Conservation (phyloP, 2,329 filamentous ascomycete species). For the Paramyrothecium roridum region DNA sequence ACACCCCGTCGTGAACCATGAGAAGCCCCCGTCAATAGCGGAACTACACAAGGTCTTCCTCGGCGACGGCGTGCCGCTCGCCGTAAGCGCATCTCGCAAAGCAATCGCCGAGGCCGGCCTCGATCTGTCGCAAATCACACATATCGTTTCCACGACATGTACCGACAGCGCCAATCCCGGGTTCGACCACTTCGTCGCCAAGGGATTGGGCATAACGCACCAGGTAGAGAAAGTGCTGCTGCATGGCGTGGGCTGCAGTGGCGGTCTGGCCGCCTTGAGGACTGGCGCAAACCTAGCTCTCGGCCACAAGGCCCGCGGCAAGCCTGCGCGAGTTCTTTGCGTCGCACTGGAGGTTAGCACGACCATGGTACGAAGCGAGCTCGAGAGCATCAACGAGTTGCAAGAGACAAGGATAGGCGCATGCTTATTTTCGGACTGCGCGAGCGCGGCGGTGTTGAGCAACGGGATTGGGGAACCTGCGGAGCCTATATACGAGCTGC, state of each 20-base stretch:
- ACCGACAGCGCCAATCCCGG: constrained; percentile 69
- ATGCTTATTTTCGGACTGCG: constrained; percentile 68
- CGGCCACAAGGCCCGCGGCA: constrained; percentile 55
- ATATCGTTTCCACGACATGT: constrained; percentile 66
- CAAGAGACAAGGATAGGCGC: constrained; percentile 64
- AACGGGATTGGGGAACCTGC: constrained; percentile 53
- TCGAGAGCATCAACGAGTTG: constrained; percentile 57
- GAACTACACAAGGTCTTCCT: constrained; percentile 55
- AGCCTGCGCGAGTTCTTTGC: constrained; percentile 61
- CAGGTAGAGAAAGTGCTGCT: constrained; percentile 63
- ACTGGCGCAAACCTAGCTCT: constrained; percentile 66
- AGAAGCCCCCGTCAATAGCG: constrained; percentile 46
- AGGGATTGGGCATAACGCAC: constrained; percentile 52
- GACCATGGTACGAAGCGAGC: constrained; percentile 59
- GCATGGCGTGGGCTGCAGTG: constrained; percentile 64
- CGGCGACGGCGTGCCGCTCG: constrained; percentile 55
- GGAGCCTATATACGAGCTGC: constrained; percentile 53
- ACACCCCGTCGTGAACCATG: constrained; percentile 59
- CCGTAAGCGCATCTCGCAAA: constrained; percentile 51
- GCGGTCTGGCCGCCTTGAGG: constrained; percentile 58
- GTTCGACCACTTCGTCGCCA: constrained; percentile 63
- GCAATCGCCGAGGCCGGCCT: constrained; percentile 54
- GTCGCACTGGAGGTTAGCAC: constrained; percentile 63
- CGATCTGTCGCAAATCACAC: constrained; percentile 54
- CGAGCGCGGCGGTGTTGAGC: constrained; percentile 61